Evolutionary conservation across 306 rosid species (phyloP).

Genomic region (Hippophae gyantsensis): DNA sequence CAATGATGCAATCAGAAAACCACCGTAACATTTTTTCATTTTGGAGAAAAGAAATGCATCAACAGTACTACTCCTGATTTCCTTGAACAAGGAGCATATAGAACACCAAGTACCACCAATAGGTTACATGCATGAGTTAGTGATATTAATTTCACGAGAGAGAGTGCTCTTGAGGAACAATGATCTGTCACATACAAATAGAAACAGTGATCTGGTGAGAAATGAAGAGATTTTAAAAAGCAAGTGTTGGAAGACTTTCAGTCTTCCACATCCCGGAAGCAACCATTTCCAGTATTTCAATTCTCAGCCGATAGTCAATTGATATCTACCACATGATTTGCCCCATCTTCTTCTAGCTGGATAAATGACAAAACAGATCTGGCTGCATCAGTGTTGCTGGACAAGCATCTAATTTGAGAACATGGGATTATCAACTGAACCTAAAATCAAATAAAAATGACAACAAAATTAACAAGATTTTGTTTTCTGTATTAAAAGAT

Average conservation of each 20-base stretch:
- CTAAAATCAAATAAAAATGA: conserved; percentile 25
- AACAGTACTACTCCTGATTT: conserved; percentile 22
- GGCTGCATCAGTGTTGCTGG: no score
- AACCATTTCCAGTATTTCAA: conserved; percentile 19
- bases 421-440: conserved; percentile 8
- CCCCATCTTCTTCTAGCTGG: conserved; percentile 9
- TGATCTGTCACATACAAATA: not conserved
- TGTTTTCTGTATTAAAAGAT: conserved; percentile 3
- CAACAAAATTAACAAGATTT: not conserved
- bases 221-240: not conserved
- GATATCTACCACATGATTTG: conserved; percentile 17
- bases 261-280: conserved; percentile 10
- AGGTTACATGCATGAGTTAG: conserved; percentile 9
- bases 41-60: conserved; percentile 25
- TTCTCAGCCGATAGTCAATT: conserved; percentile 15
- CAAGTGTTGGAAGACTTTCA: not conserved
- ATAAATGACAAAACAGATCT: not conserved
- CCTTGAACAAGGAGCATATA: conserved; percentile 22
- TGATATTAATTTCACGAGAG: not conserved
- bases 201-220: conserved; percentile 14
- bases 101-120: conserved; percentile 15
- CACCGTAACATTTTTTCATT: conserved; percentile 84
- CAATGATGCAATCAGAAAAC: conserved; percentile 48
- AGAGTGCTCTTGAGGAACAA: conserved; percentile 2
- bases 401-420: conserved; percentile 15